These are phyloP conservation scores for Trebouxia sp. DNA, from an alignment of 139 green algal species.

Conservation along the genomic window DNA sequence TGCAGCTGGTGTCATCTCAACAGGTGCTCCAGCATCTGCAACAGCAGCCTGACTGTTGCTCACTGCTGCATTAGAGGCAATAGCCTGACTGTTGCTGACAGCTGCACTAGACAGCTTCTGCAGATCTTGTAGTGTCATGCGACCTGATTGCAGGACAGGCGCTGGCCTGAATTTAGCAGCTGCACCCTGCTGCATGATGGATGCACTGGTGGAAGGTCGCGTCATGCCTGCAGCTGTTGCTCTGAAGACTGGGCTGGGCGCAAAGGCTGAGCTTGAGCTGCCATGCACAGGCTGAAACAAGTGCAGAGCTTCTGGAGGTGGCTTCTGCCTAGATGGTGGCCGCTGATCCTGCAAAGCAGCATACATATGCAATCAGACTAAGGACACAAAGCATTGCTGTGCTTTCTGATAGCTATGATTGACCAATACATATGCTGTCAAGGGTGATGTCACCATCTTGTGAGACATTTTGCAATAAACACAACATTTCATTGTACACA, in stretches of 20 bases:
- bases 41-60: conserved; percentile 14
- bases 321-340: conserved; percentile 27
- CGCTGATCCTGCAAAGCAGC: conserved; percentile 4
- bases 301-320: conserved; percentile 23
- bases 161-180: neutral
- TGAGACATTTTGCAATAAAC: neutral
- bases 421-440: neutral
- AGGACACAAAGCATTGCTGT: neutral
- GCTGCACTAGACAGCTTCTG: conserved; percentile 4
- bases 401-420: neutral
- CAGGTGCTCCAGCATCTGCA: neutral
- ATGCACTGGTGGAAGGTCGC: conserved; percentile 18
- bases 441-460: neutral
- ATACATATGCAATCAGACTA: neutral
- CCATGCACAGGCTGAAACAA: conserved; percentile 14
- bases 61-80: conserved; percentile 2
- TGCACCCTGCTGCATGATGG: conserved; percentile 1
- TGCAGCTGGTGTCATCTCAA: neutral
- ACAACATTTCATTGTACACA: neutral
- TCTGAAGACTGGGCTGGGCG: conserved; percentile 8
- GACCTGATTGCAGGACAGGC: neutral
- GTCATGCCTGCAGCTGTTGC: neutral
- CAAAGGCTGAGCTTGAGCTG: neutral
- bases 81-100: conserved; percentile 12
- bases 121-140: conserved; percentile 1